A percentile compares a stretch with the other conserved stretches of the same genome.
phyloP scores from a whole-genome alignment of 371 early-diverging fungal genomes.

The Polyrhizophydium stewartii region DNA sequence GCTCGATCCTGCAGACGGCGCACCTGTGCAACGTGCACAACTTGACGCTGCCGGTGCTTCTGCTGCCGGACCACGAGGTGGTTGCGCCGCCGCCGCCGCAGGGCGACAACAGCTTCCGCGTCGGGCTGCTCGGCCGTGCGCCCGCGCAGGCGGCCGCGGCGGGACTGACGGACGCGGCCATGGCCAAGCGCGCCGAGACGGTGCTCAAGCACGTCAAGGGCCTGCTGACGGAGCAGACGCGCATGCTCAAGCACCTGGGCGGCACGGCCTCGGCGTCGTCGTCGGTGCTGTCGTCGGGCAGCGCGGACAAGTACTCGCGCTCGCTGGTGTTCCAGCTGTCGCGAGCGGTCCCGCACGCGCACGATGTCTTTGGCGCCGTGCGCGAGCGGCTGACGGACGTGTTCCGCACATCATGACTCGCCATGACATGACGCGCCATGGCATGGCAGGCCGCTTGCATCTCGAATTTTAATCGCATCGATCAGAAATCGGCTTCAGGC shows the following conservation, averaged over 20 bases:
- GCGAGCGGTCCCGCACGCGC: neutral
- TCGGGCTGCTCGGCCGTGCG: neutral
- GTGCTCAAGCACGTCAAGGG: conserved; percentile 63
- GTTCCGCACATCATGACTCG: conserved; percentile 8
- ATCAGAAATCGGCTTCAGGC: too few relatives aligned
- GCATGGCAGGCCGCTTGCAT: too few relatives aligned
- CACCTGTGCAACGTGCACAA: conserved; percentile 64
- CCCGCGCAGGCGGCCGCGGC: neutral
- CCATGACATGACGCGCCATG: too few relatives aligned
- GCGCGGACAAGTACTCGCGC: conserved; percentile 13
- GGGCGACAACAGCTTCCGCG: neutral
- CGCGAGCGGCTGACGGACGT: conserved; percentile 16
- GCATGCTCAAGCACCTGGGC: conserved; percentile 20
- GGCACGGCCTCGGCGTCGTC: conserved; percentile 8
- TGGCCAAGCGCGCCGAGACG: conserved; percentile 52
- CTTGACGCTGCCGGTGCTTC: conserved; percentile 60
- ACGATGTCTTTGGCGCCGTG: conserved; percentile 8
- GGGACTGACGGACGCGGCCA: conserved; percentile 23
- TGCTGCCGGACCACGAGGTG: conserved; percentile 53
- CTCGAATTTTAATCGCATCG: too few relatives aligned
- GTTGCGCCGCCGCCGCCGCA: neutral
- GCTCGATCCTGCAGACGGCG: conserved; percentile 59
- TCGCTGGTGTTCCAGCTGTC: conserved; percentile 20
- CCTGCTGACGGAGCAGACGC: conserved; percentile 49
- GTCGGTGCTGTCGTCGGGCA: neutral